These are phyloP conservation scores for Spathaspora passalidarum DNA, from an alignment of 805 yeast species.

Conservation along the genomic window DNA sequence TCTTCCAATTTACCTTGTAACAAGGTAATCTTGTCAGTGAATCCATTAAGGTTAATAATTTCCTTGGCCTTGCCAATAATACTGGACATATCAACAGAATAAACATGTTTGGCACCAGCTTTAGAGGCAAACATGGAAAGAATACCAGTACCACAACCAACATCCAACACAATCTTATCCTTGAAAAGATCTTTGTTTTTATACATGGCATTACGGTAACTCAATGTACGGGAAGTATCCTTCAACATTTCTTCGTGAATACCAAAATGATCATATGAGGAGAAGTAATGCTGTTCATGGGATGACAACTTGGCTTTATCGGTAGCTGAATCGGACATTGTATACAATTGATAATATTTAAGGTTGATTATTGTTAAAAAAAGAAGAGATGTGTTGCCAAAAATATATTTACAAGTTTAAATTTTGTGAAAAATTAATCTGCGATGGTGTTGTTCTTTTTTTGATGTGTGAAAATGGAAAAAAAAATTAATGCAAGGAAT, in stretches of 20 bases:
- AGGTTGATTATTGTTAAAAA: constrained; percentile 1
- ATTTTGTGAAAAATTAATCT: background rate
- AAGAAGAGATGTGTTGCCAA: background rate
- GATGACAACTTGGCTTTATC: constrained; percentile 61
- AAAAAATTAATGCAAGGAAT: background rate
- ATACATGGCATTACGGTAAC: constrained; percentile 89
- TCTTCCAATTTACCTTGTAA: constrained; percentile 94
- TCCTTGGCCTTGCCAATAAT: constrained; percentile 95
- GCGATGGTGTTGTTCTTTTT: constrained; percentile 2
- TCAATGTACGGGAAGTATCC: constrained; percentile 86
- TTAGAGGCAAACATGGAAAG: constrained; percentile 96
- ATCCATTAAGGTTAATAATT: constrained; percentile 80
- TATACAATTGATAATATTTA: too few relatives aligned
- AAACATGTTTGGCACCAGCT: constrained; percentile 98
- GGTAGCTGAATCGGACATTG: constrained; percentile 51
- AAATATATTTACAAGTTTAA: background rate
- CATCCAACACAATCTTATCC: constrained; percentile 92
- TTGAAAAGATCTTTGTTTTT: constrained; percentile 87
- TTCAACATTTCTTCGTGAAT: constrained; percentile 99
- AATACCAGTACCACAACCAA: constrained; percentile 99
- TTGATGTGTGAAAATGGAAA: background rate
- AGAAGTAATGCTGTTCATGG: constrained; percentile 89
- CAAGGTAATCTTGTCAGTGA: constrained; percentile 79
- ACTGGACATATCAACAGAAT: constrained; percentile 95
- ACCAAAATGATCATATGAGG: constrained; percentile 94